Base-by-base conservation (phyloP, 2,329 filamentous ascomycete genomes). In the Ceratocystis colombiana region DNA sequence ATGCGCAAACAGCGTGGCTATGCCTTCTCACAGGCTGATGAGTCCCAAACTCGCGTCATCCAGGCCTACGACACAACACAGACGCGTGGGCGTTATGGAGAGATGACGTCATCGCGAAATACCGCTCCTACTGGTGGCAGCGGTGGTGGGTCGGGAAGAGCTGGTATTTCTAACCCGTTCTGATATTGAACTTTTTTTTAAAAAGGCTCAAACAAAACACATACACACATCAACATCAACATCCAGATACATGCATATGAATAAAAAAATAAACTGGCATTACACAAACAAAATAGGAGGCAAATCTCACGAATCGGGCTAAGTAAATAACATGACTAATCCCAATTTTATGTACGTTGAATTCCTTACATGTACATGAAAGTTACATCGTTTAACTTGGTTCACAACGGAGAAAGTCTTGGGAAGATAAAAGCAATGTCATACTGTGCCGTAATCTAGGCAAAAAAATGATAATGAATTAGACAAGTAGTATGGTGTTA, bases 1-100 rank as follows among this genome's bases (percentile, higher is more conserved):
- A 99, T 97, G 94, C 90, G 94, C 74, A 99, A 99, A 78, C 94
- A 99, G 78, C 88, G 94, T 73, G 94, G 94, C 44, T 99, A 99
- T 74, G 94, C 94, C 69, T 99, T 99, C 77, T 96, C 90, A 71
- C 92, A 96, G 77, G 95, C 93, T 67, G 94, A 99, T 74, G 94
- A 99, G 76, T 90, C 88, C 72, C 94, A 97, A 78, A 96, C 93
- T 71, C 84, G 93, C 71, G 89, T 99, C 69, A 81, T 99, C 73
- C 93, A 96, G 78, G 94, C 94, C 69, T 99, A 99, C 77, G 94
- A 99, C 78, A 99, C 94, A 64, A 99, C 94, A 69, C 87, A 88
- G 75, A 85, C 90, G 74, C 84, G 94, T 79, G 94, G 94, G 62
- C 81, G 89, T 70, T 97, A 96, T 77, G 94, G 94, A 74, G 94